These are phyloP conservation scores for Hypoxylon sp. DNA, from an alignment of 2,329 filamentous ascomycete genomes.

Conservation along the genomic window DNA sequence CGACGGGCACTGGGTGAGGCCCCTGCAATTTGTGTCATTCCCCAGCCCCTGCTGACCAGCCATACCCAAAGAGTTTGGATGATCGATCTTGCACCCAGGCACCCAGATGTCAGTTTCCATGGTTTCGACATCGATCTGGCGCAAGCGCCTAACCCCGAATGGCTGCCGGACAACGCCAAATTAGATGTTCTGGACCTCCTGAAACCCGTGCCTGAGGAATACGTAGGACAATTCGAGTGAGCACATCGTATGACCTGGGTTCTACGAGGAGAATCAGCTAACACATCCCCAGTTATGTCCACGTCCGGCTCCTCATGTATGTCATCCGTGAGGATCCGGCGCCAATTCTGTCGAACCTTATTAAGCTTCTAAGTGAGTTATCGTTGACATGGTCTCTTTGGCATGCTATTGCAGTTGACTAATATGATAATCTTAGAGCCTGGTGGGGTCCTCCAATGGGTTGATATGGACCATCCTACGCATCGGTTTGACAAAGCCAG, in stretches of 20 bases:
- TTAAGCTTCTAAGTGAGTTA: slow-evolving; percentile 1
- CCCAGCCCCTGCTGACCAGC: not conserved
- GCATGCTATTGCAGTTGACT: not conserved
- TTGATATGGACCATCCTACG: not conserved
- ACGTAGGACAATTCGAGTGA: not conserved
- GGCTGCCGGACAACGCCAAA: not conserved
- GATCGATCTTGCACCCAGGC: not conserved
- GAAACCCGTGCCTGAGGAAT: not conserved
- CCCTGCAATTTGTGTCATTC: not conserved
- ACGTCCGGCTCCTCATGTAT: not conserved
- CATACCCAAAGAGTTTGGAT: not conserved
- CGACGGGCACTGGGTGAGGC: not conserved
- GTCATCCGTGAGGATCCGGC: not conserved
- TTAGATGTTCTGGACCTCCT: slow-evolving; percentile 1
- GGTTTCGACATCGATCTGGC: not conserved
- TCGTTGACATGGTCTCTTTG: not conserved
- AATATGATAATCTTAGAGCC: not conserved
- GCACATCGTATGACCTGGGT: not conserved
- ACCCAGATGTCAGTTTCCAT: slow-evolving; percentile 1
- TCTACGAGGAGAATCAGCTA: not conserved
- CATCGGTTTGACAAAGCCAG: not conserved
- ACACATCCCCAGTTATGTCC: not conserved
- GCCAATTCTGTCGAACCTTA: not conserved
- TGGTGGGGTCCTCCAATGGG: not conserved
- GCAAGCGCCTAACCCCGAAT: not conserved